Evolutionary conservation across 805 yeast species (phyloP).

Genomic region (Candida andamanensis): DNA sequence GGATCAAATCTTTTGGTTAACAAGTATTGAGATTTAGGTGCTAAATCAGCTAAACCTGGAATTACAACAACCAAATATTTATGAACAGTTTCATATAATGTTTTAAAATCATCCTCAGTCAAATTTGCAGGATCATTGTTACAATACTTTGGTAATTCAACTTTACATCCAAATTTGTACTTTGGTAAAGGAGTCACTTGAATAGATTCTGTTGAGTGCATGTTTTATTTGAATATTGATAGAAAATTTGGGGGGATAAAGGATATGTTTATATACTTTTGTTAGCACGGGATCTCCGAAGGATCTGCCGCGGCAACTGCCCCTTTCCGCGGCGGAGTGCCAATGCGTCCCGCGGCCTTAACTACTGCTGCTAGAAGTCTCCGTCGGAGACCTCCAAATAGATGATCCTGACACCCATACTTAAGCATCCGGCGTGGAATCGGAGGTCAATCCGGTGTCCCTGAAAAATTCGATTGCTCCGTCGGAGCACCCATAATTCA

Average conservation of each 20-base stretch:
- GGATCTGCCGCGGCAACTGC: conserved; percentile 3
- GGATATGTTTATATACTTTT: conserved; percentile 1
- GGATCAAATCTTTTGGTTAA: conserved; percentile 80
- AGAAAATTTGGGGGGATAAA: too few species aligned
- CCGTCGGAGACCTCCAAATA: too few species aligned
- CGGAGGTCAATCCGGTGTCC: too few species aligned
- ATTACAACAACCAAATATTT: conserved; percentile 68
- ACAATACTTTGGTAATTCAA: conserved; percentile 61
- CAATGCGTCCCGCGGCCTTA: neutral
- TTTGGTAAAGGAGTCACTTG: conserved; percentile 42
- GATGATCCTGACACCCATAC: neutral
- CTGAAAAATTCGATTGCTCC: neutral
- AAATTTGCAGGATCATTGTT: conserved; percentile 66
- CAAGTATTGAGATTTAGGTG: conserved; percentile 71
- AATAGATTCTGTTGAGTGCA: conserved; percentile 17
- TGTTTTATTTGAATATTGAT: too few species aligned
- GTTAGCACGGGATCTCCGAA: conserved; percentile 9
- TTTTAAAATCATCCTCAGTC: conserved; percentile 58
- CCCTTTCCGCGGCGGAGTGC: conserved; percentile 3
- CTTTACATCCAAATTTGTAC: conserved; percentile 64
- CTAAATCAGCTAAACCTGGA: conserved; percentile 61
- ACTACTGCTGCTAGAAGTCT: neutral
- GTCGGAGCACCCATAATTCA: too few species aligned
- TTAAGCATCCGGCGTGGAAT: neutral
- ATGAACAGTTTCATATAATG: conserved; percentile 59